Evolutionary conservation across 2,329 filamentous ascomycete species (phyloP).

Genomic region (Purpureocillium lavendulum): DNA sequence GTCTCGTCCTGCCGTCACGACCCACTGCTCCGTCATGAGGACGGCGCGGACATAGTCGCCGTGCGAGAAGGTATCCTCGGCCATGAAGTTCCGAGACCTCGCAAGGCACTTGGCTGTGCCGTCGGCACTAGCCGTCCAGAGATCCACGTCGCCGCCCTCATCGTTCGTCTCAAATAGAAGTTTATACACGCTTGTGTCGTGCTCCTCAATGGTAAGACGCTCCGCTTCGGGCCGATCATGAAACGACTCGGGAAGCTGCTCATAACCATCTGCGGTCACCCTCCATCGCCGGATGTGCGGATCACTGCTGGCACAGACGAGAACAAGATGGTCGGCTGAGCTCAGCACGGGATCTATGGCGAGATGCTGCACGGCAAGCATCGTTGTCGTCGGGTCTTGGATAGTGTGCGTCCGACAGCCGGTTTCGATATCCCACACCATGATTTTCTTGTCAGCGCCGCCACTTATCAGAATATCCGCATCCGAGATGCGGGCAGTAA

Average conservation of each 20-base stretch:
- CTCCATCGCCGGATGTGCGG: conserved; percentile 73
- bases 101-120: conserved; percentile 77
- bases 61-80: conserved; percentile 67
- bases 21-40: conserved; percentile 65
- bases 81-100: conserved; percentile 57
- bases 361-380: conserved; percentile 75
- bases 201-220: conserved; percentile 56
- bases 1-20: conserved; percentile 81
- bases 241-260: conserved; percentile 44
- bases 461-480: conserved; percentile 63
- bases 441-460: conserved; percentile 68
- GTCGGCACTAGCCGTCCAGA: conserved; percentile 93
- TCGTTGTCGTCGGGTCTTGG: conserved; percentile 60
- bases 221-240: conserved; percentile 30
- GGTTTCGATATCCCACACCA: conserved; percentile 71
- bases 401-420: conserved; percentile 66
- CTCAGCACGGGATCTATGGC: conserved; percentile 61
- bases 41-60: conserved; percentile 87
- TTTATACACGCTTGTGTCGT: conserved; percentile 86
- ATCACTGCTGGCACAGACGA: conserved; percentile 77
- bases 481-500: conserved; percentile 51
- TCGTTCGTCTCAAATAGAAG: conserved; percentile 55
- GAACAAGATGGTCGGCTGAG: conserved; percentile 37
- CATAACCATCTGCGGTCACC: conserved; percentile 42
- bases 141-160: conserved; percentile 53